These are phyloP conservation scores for Leccinum broughii DNA, from an alignment of 768 basidiomycete genomes.

Conservation along the genomic window DNA sequence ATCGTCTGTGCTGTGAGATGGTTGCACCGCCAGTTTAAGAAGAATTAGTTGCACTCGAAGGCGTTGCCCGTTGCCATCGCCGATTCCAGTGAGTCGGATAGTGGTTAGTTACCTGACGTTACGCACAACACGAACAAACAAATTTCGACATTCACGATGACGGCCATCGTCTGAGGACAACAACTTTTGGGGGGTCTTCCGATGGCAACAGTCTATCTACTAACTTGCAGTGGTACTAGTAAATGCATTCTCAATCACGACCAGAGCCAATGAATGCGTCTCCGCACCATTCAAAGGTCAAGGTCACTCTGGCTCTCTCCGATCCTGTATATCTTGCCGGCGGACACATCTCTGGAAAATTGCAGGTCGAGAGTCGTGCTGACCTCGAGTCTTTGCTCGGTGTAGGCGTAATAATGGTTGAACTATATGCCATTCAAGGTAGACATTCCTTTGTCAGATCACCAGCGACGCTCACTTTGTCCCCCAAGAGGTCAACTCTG, in stretches of 20 bases:
- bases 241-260: slow-evolving; percentile 36
- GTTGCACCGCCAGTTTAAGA: too few species aligned
- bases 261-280: slow-evolving; percentile 79
- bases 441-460: neutral
- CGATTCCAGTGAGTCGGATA: too few species aligned
- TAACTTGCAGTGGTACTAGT: too few species aligned
- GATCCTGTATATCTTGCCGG: slow-evolving; percentile 69
- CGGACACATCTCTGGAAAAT: slow-evolving; percentile 63
- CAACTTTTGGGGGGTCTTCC: neutral
- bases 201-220: slow-evolving; percentile 12
- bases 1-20: too few species aligned
- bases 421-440: slow-evolving; percentile 76
- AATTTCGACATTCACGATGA: slow-evolving; percentile 21
- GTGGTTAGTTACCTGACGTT: too few species aligned
- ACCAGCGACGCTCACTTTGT: slow-evolving; percentile 7
- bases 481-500: slow-evolving; percentile 64
- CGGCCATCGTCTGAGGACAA: slow-evolving; percentile 13
- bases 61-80: too few species aligned
- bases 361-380: slow-evolving; percentile 78
- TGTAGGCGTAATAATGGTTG: slow-evolving; percentile 74
- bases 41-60: too few species aligned
- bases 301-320: slow-evolving; percentile 59
- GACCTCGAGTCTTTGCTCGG: slow-evolving; percentile 66
- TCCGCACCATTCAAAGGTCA: slow-evolving; percentile 78
- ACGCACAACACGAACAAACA: neutral